Conservation (phyloP, 306 rosid genomes). For the Ormosia semicastrata region DNA sequence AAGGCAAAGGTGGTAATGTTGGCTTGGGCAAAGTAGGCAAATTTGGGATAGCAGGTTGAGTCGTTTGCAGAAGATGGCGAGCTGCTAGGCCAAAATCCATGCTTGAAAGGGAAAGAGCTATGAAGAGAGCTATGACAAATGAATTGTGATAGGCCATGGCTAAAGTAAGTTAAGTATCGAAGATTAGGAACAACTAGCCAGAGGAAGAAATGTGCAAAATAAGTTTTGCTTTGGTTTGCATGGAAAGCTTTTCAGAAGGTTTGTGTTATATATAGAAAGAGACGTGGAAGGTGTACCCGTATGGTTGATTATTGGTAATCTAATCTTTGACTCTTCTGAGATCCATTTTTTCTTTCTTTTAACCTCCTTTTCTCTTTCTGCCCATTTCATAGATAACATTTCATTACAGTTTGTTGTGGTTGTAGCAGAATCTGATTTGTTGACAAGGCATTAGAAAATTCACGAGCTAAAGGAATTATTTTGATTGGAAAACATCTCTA, state of each 20-base stretch:
- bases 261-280: neutral
- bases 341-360: neutral
- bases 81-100: neutral
- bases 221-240: neutral
- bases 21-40: conserved; percentile 1
- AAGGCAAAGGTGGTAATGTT: neutral
- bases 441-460: neutral
- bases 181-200: neutral
- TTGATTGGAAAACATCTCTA: neutral
- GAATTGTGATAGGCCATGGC: conserved; percentile 13
- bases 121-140: neutral
- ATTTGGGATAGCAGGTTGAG: neutral
- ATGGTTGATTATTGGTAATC: conserved; percentile 6
- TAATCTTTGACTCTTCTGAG: neutral
- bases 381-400: neutral
- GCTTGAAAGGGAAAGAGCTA: conserved; percentile 18
- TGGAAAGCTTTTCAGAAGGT: neutral
- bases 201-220: neutral
- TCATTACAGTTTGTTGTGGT: neutral
- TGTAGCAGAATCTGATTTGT: neutral
- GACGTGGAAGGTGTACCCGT: neutral
- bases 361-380: neutral
- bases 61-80: conserved; percentile 6
- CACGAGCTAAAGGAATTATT: neutral
- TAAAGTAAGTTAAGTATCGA: neutral